Evolutionary conservation across 495 filamentous ascomycete genomes (phyloP), one percentile per base, ranked within the genome.

Genomic region (Neurospora cerealis): DNA sequence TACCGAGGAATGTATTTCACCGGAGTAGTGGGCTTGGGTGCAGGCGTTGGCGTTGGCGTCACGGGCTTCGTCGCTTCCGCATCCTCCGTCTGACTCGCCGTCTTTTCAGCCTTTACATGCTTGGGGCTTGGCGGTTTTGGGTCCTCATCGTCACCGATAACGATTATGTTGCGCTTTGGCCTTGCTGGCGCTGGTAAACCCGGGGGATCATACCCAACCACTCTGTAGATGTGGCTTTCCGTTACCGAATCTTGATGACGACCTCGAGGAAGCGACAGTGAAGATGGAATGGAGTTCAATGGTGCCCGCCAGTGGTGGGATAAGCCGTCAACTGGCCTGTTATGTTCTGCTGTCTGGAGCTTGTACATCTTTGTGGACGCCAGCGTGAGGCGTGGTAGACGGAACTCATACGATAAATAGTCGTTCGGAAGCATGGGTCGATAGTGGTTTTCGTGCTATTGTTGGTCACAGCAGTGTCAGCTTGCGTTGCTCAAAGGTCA

Each of bases 351-450:
- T 3, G 75, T 74, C 6, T 54, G 39, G 2, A 78, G 71, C 28
- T 38, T 32, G 72, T 78, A 78, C 28, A 69, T 41, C 5, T 54
- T 41, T 5, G 79, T 79, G 0, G 46, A n/a, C 15, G 54, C 32
- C 8, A 78, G 62, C 0, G 75, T 79, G 44, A 76, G 32, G 13
- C 78, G 78, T 9, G 79, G 79, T 6, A 78, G 71, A 48, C 71
- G 72, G 72, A 80, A 79, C 70, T 80, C 79, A 42, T 62, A 77
- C 10, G 70, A 44, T 9, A 73, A 48, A 60, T 72, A 78, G 1
- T 78, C 74, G 62, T 80, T 80, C 15, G 77, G 76, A 41, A 78
- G 39, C 73, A 79, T 74, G 19, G 79, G 79, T 34, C 75, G 73
- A 69, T 74, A 80, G 24, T 80, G 78, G 71, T 72, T 60, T 24